Percentiles rank a stretch among this genome's conserved stretches.
Evolutionary conservation across 176 grass and related monocot genomes (phyloP).

Genomic region (Hordeum vulgare): DNA sequence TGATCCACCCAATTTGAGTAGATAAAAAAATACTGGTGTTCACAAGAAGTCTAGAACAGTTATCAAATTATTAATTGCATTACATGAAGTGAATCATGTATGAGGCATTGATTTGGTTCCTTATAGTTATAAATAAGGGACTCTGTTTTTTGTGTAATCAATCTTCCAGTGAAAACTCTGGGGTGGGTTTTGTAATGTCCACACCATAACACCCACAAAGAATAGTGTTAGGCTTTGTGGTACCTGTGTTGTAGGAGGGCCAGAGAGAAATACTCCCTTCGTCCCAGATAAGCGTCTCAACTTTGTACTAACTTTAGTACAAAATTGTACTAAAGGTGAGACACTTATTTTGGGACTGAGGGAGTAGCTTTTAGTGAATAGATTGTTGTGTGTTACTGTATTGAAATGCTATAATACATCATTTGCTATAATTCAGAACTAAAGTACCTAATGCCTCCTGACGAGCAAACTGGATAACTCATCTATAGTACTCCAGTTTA

Average conservation of each 20-base stretch:
- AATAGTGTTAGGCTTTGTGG: background rate
- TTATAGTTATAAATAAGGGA: background rate
- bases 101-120: background rate
- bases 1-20: background rate
- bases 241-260: background rate
- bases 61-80: background rate
- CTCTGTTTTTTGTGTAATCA: background rate
- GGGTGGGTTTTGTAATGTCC: background rate
- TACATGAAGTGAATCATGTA: slow-evolving; percentile 2
- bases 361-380: background rate
- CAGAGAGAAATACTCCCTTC: background rate
- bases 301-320: too few relatives aligned
- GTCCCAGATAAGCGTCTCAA: too few relatives aligned
- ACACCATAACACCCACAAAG: background rate
- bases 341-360: too few relatives aligned
- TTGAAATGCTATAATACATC: background rate
- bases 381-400: background rate
- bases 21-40: slow-evolving; percentile 1
- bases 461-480: background rate
- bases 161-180: background rate
- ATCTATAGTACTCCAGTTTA: too few relatives aligned
- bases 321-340: too few relatives aligned
- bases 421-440: background rate
- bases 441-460: background rate
- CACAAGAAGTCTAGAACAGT: background rate